A percentile compares a stretch with the other conserved stretches of the same genome.
These are phyloP conservation scores for Leucoagaricus sp. DNA, from an alignment of 1,284 basidiomycete genomes.

Conservation along the genomic window DNA sequence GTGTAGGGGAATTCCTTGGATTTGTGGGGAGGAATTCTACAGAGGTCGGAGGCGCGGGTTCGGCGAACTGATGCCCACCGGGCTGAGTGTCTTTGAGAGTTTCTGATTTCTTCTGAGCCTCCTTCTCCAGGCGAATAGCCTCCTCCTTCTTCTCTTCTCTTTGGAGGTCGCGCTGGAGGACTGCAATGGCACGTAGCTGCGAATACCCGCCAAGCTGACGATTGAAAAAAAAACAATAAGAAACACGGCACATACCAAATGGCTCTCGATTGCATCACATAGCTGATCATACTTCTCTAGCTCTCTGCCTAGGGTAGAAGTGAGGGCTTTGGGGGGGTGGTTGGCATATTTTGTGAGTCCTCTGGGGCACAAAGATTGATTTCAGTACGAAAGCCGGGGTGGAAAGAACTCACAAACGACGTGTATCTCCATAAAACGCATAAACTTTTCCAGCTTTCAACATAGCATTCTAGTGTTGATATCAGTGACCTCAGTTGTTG, in stretches of 20 bases:
- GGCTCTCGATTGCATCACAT: slow-evolving; percentile 72
- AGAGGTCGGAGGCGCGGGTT: slow-evolving; percentile 21
- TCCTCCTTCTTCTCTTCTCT: slow-evolving; percentile 48
- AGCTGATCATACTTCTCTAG: slow-evolving; percentile 76
- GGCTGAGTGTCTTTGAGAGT: slow-evolving; percentile 10
- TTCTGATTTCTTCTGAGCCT: slow-evolving; percentile 39
- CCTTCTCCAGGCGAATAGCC: slow-evolving; percentile 42
- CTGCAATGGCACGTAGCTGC: slow-evolving; percentile 68
- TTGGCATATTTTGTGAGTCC: slow-evolving; percentile 58
- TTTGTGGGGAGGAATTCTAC: slow-evolving; percentile 28
- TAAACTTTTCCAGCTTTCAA: slow-evolving; percentile 71
- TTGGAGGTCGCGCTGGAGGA: slow-evolving; percentile 66
- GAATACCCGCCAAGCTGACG: neutral
- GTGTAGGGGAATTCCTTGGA: slow-evolving; percentile 32
- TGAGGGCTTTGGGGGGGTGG: slow-evolving; percentile 64
- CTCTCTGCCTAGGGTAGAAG: slow-evolving; percentile 64
- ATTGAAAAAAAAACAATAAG: neutral
- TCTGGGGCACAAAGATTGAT: slow-evolving; percentile 32
- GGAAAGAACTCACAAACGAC: slow-evolving; percentile 49
- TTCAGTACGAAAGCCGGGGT: neutral
- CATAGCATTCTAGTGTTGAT: slow-evolving; percentile 56
- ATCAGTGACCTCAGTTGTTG: neutral
- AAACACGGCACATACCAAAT: slow-evolving; percentile 48
- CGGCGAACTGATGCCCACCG: slow-evolving; percentile 8
- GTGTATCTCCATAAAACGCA: slow-evolving; percentile 63